Base-by-base conservation (phyloP, 1,139 yeast genomes). In the Diutina neorugosa region DNA sequence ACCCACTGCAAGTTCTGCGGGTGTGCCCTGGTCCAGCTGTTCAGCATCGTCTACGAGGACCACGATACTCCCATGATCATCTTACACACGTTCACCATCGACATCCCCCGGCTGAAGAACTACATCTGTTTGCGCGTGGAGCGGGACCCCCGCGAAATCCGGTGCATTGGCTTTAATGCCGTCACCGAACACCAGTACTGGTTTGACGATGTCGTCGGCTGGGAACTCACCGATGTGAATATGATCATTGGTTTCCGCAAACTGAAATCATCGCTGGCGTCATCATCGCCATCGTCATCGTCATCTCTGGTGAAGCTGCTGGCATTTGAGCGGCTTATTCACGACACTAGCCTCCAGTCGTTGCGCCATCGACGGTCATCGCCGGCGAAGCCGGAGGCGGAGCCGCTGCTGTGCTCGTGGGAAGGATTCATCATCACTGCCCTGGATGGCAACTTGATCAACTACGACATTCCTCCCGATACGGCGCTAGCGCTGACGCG, bases 1-100 rank as follows among this genome's bases (percentile, higher is more conserved):
- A 83, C 89, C 0, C 96, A 89, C 68, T 89, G 96, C 67, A 77
- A 86, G 55, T 89, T 89, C 65, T 89, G 96, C 70, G 96, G 96
- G 1, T 85, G 95, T 69, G 91, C 87, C 0, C 85, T 95, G 0
- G 77, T 88, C 44, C 78, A 81, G 41, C 77, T 91, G 1, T 75
- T 89, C 53, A 83, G 91, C 2, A 72, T 87, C 41, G 81, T 84
- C 1, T 89, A 87, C 64, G 83, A 84, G 48, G 88, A 84, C 58
- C 66, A 67, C 23, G 83, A 79, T 54, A 70, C 76, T 0, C 76
- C 76, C 8, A 77, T 81, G 0, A 70, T 88, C 52, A 82, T 85
- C 7, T 71, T 86, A 65, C 96, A 88, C 61, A 84, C 94, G 0
- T 82, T 81, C 61, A 78, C 78, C 52, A 80, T 84, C 52, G 88